phyloP scores from a whole-genome alignment of 148 eudicot species.

The Fagopyrum esculentum region DNA sequence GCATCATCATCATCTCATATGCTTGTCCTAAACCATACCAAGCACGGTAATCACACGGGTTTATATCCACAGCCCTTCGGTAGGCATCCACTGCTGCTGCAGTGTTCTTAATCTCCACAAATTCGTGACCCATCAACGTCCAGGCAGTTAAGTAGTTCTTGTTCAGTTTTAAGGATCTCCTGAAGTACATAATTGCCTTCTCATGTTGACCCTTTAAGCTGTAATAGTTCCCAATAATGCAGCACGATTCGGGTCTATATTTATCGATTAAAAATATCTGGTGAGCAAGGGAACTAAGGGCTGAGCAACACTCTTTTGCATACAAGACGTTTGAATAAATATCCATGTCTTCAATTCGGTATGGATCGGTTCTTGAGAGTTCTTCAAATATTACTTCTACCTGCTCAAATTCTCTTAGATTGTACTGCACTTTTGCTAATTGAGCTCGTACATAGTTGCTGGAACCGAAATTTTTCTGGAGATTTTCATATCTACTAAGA shows the following conservation, averaged over 20 bases:
- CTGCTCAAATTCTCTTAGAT: conserved; percentile 77
- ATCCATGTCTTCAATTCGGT: conserved; percentile 94
- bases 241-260: conserved; percentile 95
- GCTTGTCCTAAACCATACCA: conserved; percentile 99
- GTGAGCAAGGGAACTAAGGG: conserved; percentile 92
- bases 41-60: conserved; percentile 88
- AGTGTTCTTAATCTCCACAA: conserved; percentile 89
- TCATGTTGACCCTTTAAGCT: conserved; percentile 96
- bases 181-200: conserved; percentile 78
- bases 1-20: conserved; percentile 97
- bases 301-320: conserved; percentile 85
- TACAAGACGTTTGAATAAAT: conserved; percentile 98
- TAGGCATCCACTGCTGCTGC: conserved; percentile 96
- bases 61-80: conserved; percentile 90
- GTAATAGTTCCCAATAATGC: conserved; percentile 94
- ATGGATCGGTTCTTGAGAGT: conserved; percentile 77
- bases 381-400: conserved; percentile 92
- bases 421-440: conserved; percentile 84
- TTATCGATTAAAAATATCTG: conserved; percentile 76
- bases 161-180: conserved; percentile 85
- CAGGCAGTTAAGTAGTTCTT: conserved; percentile 91
- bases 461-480: conserved; percentile 62
- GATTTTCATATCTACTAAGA: conserved; percentile 59
- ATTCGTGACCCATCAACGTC: conserved; percentile 97
- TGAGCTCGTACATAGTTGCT: conserved; percentile 87